These are phyloP conservation scores for Gracilaria gracilis DNA, from an alignment of 23 red algal species.

Conservation along the genomic window DNA sequence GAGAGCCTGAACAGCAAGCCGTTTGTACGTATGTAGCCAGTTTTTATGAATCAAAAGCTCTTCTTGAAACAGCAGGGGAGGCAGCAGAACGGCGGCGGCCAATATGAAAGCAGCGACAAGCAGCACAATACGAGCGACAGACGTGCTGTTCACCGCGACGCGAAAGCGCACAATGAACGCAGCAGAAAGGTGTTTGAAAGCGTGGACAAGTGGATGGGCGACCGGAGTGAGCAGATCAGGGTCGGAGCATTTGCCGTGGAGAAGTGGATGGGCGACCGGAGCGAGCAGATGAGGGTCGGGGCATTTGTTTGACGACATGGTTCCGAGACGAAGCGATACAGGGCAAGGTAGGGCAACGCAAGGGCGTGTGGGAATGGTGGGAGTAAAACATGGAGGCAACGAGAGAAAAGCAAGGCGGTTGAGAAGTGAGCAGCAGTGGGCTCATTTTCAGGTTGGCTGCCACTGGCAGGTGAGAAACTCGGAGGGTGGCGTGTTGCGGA, in stretches of 20 bases:
- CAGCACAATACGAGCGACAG: not conserved
- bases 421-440: not conserved
- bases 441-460: not conserved
- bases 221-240: not conserved
- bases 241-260: not conserved
- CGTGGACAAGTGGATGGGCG: not conserved
- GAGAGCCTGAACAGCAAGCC: not conserved
- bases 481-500: not conserved
- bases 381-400: not conserved
- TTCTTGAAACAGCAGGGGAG: not conserved
- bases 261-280: too few relatives aligned
- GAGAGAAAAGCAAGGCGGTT: not conserved
- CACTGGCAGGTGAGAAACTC: not conserved
- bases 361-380: not conserved
- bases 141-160: not conserved
- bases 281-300: too few relatives aligned
- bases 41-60: not conserved
- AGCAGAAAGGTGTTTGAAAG: not conserved
- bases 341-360: too few relatives aligned
- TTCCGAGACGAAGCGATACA: too few relatives aligned
- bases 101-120: not conserved
- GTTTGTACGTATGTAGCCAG: not conserved
- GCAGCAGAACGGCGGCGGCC: not conserved
- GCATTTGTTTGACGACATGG: too few relatives aligned
- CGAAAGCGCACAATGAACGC: not conserved